Base-by-base conservation (phyloP, 805 yeast genomes). In the Starmera dryadoides region DNA sequence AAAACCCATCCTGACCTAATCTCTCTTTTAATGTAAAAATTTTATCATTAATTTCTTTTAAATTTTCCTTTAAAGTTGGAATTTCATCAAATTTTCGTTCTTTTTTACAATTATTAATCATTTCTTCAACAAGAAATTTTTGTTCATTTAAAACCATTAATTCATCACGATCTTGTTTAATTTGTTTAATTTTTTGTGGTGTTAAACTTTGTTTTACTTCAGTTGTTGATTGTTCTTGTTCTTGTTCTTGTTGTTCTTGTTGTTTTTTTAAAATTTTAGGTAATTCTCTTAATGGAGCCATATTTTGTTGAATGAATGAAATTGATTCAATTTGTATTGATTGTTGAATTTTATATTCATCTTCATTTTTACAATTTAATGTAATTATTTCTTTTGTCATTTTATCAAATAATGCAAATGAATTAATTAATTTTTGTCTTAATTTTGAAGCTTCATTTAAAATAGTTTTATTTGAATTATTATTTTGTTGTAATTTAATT, bases 81-180 rank as follows among this genome's bases (percentile, higher is more conserved):
- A 86, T 60, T 54, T 86, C 96, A 41, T 88, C 96, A 52, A 86
- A 86, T 46, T 77, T 75, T 33, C 97, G 63, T 37, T 73, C 77
- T 46, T 69, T 71, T 43, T 80, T 84, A 29, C 81, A 76, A 12
- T 71, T 76, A 2, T 69, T 66, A 21, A 85, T 71, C 73, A 81
- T 75, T 14, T 76, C 69, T 42, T 77, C 75, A 3, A 91, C 79
- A 43, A 91, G 59, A 48, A 75, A 89, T 48, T 71, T 69, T 52
- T 89, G 98, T 55, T 89, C 98, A 43, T 81, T 81, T 53, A 87
- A 61, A 10, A 91, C 96, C 82, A 89, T 84, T 42, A 89, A 61
- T 46, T 82, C 81, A 47, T 87, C 91, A 34, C 93, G 62, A 21
- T 69, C 60, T 36, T 69, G 69, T 33, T 88, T 68, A 9, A 83